These are phyloP conservation scores for Aspergillus sp. DNA, from an alignment of 2,329 filamentous ascomycete genomes.

Conservation along the genomic window DNA sequence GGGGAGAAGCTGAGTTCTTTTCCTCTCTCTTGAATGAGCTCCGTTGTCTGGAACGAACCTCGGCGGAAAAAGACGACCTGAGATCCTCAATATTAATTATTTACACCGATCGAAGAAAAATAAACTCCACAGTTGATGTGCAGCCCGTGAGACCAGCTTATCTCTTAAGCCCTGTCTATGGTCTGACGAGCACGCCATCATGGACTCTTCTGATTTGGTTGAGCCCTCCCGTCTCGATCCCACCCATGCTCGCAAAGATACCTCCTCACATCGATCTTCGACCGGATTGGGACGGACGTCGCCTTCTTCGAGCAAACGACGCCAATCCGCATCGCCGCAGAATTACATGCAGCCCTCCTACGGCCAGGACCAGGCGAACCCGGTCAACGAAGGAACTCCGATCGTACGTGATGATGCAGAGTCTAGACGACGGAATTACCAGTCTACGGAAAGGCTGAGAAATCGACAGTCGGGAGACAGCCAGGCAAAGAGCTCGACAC, in stretches of 20 bases:
- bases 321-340: no score
- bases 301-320: slow-evolving; percentile 7
- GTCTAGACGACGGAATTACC: slow-evolving; percentile 24
- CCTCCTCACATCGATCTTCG: no score
- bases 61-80: no score
- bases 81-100: no score
- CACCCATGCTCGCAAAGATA: neutral
- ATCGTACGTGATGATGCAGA: slow-evolving; percentile 20
- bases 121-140: no score
- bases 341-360: neutral
- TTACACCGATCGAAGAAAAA: no score
- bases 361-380: slow-evolving; percentile 11
- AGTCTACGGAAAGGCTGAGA: slow-evolving; percentile 23
- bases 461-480: slow-evolving; percentile 9
- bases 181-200: slow-evolving; percentile 28
- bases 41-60: no score
- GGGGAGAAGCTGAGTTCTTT: neutral
- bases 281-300: no score
- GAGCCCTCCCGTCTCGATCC: slow-evolving; percentile 14
- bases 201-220: slow-evolving; percentile 26
- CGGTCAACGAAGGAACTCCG: slow-evolving; percentile 26
- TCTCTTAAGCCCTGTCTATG: no score
- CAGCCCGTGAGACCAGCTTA: no score
- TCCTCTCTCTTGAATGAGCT: neutral
- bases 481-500: slow-evolving; percentile 6